Evolutionary conservation across 1,284 basidiomycete species (phyloP).

Genomic region (Somion occarium): DNA sequence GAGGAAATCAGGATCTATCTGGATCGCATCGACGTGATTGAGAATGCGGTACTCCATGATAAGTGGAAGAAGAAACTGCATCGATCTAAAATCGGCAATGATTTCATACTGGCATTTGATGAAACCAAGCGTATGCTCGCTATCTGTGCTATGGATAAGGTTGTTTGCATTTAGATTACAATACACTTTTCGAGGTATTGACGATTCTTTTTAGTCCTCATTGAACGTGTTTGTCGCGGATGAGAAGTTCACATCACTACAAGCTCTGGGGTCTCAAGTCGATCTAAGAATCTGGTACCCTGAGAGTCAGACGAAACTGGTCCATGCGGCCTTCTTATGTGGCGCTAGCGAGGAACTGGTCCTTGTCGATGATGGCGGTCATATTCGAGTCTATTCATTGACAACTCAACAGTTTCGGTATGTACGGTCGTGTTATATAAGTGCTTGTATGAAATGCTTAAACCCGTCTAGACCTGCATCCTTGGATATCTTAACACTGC

Average conservation of each 20-base stretch:
- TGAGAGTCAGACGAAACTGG: constrained; percentile 22
- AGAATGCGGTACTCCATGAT: constrained; percentile 23
- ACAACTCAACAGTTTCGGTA: constrained; percentile 48
- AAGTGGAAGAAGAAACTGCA: constrained; percentile 31
- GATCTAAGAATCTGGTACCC: constrained; percentile 42
- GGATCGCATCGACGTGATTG: constrained; percentile 30
- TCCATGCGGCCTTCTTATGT: constrained; percentile 34
- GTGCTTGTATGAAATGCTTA: background rate
- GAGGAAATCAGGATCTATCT: constrained; percentile 35
- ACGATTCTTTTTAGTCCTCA: constrained; percentile 21
- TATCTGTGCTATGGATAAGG: constrained; percentile 38
- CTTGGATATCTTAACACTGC: constrained; percentile 32
- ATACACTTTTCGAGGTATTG: no score
- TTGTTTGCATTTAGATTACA: no score
- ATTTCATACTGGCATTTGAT: constrained; percentile 42
- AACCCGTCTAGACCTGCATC: constrained; percentile 38
- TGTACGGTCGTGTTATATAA: constrained; percentile 3
- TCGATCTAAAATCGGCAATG: constrained; percentile 39
- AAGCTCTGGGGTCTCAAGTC: constrained; percentile 33
- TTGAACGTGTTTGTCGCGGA: constrained; percentile 44
- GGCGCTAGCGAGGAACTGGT: constrained; percentile 43
- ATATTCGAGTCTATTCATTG: constrained; percentile 45
- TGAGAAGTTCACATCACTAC: constrained; percentile 34
- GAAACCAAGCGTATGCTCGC: constrained; percentile 43
- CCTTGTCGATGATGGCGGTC: constrained; percentile 37